phyloP scores from a whole-genome alignment of 2,329 filamentous ascomycete genomes.

The Fusarium nygamai region DNA sequence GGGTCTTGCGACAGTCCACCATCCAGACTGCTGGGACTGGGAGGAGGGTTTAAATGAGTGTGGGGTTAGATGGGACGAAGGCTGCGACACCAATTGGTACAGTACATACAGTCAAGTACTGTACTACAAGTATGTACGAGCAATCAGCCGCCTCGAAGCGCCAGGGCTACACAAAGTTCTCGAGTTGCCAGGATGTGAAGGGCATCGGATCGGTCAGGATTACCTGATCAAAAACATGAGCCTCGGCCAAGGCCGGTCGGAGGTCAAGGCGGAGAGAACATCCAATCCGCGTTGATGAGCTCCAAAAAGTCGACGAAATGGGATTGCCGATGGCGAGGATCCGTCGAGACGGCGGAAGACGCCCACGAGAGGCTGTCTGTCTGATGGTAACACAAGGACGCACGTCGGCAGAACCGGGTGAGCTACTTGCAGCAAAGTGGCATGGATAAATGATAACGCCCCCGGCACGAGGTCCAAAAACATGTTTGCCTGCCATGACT shows the following conservation, averaged over 20 bases:
- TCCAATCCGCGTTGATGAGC: constrained; percentile 10
- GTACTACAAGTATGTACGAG: constrained; percentile 35
- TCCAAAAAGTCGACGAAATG: constrained; percentile 18
- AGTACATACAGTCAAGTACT: constrained; percentile 3
- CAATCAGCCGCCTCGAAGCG: constrained; percentile 39
- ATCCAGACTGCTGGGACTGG: constrained; percentile 36
- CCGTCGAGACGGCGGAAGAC: constrained; percentile 21
- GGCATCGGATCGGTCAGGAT: constrained; percentile 29
- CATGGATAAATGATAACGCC: constrained; percentile 22
- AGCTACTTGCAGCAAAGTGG: constrained; percentile 21
- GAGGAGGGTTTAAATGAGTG: constrained; percentile 40
- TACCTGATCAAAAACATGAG: constrained; percentile 27
- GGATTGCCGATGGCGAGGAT: constrained; percentile 33
- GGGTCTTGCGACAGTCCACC: constrained; percentile 30
- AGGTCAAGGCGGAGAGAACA: constrained; percentile 10
- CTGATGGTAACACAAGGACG: constrained; percentile 39
- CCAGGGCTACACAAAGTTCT: constrained; percentile 37
- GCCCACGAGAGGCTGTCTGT: constrained; percentile 32
- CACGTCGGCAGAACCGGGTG: constrained; percentile 33
- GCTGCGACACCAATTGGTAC: constrained; percentile 34
- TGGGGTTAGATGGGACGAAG: constrained; percentile 43
- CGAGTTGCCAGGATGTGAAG: constrained; percentile 30
- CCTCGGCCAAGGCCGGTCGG: constrained; percentile 24
- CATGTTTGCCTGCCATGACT: constrained; percentile 17
- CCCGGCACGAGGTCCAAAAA: constrained; percentile 13